Evolutionary conservation across 2,329 filamentous ascomycete genomes (phyloP), one percentile per base, ranked within the genome.

Genomic region (Talaromyces sp.): DNA sequence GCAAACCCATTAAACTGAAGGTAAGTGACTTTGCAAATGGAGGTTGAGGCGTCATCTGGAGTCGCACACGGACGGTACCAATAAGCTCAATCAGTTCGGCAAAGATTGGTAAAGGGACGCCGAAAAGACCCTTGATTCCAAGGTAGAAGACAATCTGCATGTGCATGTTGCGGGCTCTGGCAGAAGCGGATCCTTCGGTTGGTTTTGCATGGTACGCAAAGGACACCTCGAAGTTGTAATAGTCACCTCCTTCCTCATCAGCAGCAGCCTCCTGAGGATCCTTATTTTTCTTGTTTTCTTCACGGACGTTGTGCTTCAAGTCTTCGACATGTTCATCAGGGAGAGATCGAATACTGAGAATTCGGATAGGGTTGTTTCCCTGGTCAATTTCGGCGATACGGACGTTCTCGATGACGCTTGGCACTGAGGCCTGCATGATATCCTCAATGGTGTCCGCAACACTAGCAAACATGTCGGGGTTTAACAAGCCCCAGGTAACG

Each of bases 91-190:
- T 88, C n/a, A 98, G 82, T 77, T 97, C 93, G 64, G 96, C 92
- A 74, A 90, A 96, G 58, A 96, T 90, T 0, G 92, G 93, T 22
- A 97, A 82, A 0, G 93, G 93, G 0, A 97, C 88, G 33, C 93
- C 93, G 70, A 97, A 95, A 5, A 97, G 82, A 0, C 93, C 93
- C 73, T 91, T 92, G 73, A 96, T 82, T 65, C 95, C 95, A 1
- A 98, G 85, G 69, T 97, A 98, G 76, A 99, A 98, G 9, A 97
- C 87, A 14, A 98, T 79, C 72, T 96, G 90, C 92, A 97, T 97
- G 72, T 96, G 93, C 92, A 97, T 97, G 75, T 97, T 98, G 70
- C 90, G 87, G 6, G 93, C 92, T 77, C 93, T 95, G 54, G 91
- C 90, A 2, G 91, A 90, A 14, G 92, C 84, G 57, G 88, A 86